Percentiles rank a stretch among this genome's conserved stretches.
These are phyloP conservation scores for Seiridium cupressi DNA, from an alignment of 2,329 filamentous ascomycete genomes.

Conservation along the genomic window DNA sequence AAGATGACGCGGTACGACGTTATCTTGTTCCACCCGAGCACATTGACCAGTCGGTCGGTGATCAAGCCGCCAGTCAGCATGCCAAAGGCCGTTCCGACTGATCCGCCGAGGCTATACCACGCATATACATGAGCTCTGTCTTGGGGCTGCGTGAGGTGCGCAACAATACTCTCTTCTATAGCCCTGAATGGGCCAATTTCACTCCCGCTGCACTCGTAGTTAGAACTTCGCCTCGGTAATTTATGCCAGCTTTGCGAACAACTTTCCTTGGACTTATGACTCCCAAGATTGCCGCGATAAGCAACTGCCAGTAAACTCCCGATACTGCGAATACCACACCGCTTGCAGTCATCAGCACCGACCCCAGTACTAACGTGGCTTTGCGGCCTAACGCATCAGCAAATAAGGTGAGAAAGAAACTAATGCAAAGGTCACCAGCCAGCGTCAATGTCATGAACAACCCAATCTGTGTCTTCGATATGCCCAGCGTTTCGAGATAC, in stretches of 20 bases:
- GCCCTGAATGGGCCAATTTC: slow-evolving; percentile 64
- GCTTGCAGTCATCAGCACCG: slow-evolving; percentile 52
- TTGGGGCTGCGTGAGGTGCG: slow-evolving; percentile 48
- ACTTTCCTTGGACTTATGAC: slow-evolving; percentile 56
- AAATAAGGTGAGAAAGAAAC: slow-evolving; percentile 56
- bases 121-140: slow-evolving; percentile 56
- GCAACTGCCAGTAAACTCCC: slow-evolving; percentile 56
- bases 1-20: slow-evolving; percentile 43
- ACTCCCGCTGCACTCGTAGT: slow-evolving; percentile 45
- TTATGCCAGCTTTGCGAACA: not conserved
- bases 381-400: slow-evolving; percentile 57
- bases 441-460: slow-evolving; percentile 67
- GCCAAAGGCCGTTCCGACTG: slow-evolving; percentile 59
- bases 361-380: slow-evolving; percentile 51
- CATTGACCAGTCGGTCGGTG: slow-evolving; percentile 46
- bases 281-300: slow-evolving; percentile 56
- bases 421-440: slow-evolving; percentile 57
- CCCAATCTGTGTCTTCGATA: slow-evolving; percentile 52
- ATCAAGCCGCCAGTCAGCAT: slow-evolving; percentile 59
- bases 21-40: slow-evolving; percentile 18
- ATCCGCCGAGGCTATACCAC: slow-evolving; percentile 60
- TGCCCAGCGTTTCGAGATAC: slow-evolving; percentile 49
- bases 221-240: no score
- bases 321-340: slow-evolving; percentile 53
- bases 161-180: slow-evolving; percentile 59